A percentile compares a stretch with the other conserved stretches of the same genome.
Evolutionary conservation across 768 basidiomycete species (phyloP).

Genomic region (Boletus pseudopeckii): DNA sequence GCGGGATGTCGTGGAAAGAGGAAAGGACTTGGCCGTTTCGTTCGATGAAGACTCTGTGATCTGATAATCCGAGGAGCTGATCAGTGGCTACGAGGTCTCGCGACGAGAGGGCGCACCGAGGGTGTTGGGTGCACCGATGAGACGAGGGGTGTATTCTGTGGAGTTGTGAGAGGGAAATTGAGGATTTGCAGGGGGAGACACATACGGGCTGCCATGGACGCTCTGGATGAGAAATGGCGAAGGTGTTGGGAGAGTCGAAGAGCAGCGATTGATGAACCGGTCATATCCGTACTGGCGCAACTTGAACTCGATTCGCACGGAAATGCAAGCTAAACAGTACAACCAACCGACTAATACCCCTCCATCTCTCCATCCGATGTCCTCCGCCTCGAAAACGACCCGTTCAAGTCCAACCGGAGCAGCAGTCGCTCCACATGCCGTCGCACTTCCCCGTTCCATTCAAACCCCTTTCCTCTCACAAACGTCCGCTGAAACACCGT

Average conservation of each 20-base stretch:
- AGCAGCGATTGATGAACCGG: conserved; percentile 16
- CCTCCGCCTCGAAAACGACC: conserved; percentile 57
- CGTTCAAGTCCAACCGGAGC: conserved; percentile 83
- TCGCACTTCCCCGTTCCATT: conserved; percentile 64
- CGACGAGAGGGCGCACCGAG: conserved; percentile 57
- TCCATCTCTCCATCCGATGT: background rate
- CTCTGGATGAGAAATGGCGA: conserved; percentile 48
- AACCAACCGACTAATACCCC: background rate
- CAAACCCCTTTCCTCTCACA: conserved; percentile 48
- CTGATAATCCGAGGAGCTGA: conserved; percentile 42
- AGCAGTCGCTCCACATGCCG: conserved; percentile 81
- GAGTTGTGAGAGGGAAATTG: conserved; percentile 3
- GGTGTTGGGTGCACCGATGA: conserved; percentile 88
- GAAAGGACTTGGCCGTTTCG: conserved; percentile 82
- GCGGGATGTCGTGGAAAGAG: conserved; percentile 94
- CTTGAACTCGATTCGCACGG: background rate
- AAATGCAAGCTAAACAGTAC: background rate
- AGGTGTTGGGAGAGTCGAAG: conserved; percentile 62
- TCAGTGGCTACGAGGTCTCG: conserved; percentile 16
- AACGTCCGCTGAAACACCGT: conserved; percentile 47
- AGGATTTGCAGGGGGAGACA: conserved; percentile 6
- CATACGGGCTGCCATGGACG: conserved; percentile 41
- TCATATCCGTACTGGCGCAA: conserved; percentile 20
- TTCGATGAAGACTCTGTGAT: conserved; percentile 94
- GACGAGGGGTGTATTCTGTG: conserved; percentile 68